phyloP scores from a whole-genome alignment of 1,284 basidiomycete genomes.

The Apiotrichum sp. region DNA sequence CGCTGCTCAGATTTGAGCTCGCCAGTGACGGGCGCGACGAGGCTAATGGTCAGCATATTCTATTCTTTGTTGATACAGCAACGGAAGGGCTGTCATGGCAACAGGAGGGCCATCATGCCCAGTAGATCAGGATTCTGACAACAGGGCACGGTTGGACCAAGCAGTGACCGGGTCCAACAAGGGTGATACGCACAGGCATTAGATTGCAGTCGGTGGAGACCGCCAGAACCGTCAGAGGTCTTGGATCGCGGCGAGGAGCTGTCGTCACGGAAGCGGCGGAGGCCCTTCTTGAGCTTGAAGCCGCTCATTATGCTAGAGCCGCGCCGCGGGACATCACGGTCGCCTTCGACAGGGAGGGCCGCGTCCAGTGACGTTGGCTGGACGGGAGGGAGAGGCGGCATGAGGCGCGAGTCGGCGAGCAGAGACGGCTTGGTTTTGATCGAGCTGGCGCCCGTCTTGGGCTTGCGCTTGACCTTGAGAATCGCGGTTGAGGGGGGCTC shows the following conservation, averaged over 20 bases:
- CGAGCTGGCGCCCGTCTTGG: conserved; percentile 1
- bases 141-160: no score
- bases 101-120: not conserved
- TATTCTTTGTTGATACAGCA: no score
- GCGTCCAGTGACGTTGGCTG: conserved; percentile 12
- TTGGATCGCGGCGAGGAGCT: not conserved
- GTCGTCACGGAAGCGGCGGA: conserved; percentile 17
- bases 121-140: not conserved
- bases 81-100: no score
- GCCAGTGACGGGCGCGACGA: no score
- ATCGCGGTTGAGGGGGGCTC: not conserved
- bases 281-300: conserved; percentile 23
- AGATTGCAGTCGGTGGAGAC: conserved; percentile 5
- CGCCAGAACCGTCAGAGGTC: conserved; percentile 3
- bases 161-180: no score
- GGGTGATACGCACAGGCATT: conserved; percentile 12
- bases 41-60: no score
- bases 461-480: not conserved
- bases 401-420: conserved; percentile 10
- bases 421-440: not conserved
- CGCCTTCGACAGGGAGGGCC: not conserved
- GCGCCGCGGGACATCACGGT: conserved; percentile 16
- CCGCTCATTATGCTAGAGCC: conserved; percentile 22
- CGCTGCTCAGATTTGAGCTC: no score
- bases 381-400: conserved; percentile 14